Evolutionary conservation across 768 basidiomycete species (phyloP), one percentile per base, ranked within the genome.

Genomic region (Lactarius quietus): DNA sequence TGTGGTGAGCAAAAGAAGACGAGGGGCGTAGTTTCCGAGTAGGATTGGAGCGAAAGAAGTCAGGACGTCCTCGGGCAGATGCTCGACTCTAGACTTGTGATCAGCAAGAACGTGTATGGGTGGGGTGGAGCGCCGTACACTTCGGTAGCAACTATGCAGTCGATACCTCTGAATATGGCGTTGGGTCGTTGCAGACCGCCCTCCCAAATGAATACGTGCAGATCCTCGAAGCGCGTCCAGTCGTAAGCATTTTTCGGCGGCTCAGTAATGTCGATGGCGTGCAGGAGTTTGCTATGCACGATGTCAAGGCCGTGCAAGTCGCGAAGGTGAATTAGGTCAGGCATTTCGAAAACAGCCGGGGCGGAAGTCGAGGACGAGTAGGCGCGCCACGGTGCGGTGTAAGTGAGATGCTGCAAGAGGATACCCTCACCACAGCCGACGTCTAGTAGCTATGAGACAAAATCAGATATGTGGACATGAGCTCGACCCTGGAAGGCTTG

Each of bases 341-440:
- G n/a, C n/a, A n/a, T n/a, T n/a, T n/a, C n/a, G n/a, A n/a, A n/a
- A n/a, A n/a, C n/a, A n/a, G n/a, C n/a, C n/a, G n/a, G n/a, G n/a
- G n/a, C n/a, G n/a, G n/a, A n/a, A n/a, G n/a, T n/a, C n/a, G n/a
- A n/a, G n/a, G n/a, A n/a, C n/a, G n/a, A n/a, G n/a, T n/a, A n/a
- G n/a, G n/a, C n/a, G n/a, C n/a, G n/a, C n/a, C n/a, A n/a, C n/a
- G n/a, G n/a, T n/a, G n/a, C n/a, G n/a, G n/a, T 76, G 73, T 90
- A 86, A 68, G 84, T 84, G 14, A 95, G 84, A 12, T 86, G 82
- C 0, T 79, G 74, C 17, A 95, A 83, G 9, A 95, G 80, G 41
- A 86, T 79, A 26, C 93, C 93, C 74, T 91, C 86, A 43, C 93
- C 93, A 70, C 93, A 95, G 4, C 93, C 93, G 31, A 93, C 78